Base-by-base conservation (phyloP, 768 basidiomycete genomes). In the Sporobolomyces roseus region DNA sequence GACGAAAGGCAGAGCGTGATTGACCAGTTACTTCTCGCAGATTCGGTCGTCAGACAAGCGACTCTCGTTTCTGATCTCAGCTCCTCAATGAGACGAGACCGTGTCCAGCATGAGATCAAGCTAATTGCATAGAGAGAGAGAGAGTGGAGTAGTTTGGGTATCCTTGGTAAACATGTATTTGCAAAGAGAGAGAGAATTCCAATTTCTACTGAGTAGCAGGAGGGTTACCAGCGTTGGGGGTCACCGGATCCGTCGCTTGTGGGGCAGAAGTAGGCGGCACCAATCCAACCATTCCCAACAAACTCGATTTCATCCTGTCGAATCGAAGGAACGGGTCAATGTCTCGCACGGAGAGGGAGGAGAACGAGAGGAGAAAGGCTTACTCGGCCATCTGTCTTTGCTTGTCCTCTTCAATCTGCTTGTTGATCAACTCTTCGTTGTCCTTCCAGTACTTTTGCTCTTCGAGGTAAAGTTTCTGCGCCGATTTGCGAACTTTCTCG, bases 371-470 rank as follows among this genome's bases (percentile, higher is more conserved):
- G n/a, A n/a, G n/a, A 35, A 21, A 5, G 12, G 68, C 70, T 32
- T 32, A 74, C 73, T 75, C 74, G 53, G 68, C 68, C 43, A 67
- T 51, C 79, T 82, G 80, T 35, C 80, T 80, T 75, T 85, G 79
- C 61, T 78, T 80, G 49, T 85, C 83, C 60, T 84, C 84, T 74
- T 85, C 84, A 72, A 85, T 77, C 74, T 80, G 61, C 61, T 79
- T 77, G 68, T 85, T 83, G 69, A 85, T 84, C 55, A 83, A 79
- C 38, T 73, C 81, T 75, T 82, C 84, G 78, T 85, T 82, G 46
- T 82, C 75, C 38, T 77, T 77, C 69, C 85, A 81, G 74, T 84
- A 85, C 59, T 82, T 80, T 65, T 83, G 82, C 67, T 85, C 85
- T 64, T 84, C 83, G 64, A 76, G 78, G 78, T 85, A 85, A 54